Percentiles rank a stretch among this genome's conserved stretches.
phyloP scores from a whole-genome alignment of 768 basidiomycete genomes.

The Clavaria fumosa region DNA sequence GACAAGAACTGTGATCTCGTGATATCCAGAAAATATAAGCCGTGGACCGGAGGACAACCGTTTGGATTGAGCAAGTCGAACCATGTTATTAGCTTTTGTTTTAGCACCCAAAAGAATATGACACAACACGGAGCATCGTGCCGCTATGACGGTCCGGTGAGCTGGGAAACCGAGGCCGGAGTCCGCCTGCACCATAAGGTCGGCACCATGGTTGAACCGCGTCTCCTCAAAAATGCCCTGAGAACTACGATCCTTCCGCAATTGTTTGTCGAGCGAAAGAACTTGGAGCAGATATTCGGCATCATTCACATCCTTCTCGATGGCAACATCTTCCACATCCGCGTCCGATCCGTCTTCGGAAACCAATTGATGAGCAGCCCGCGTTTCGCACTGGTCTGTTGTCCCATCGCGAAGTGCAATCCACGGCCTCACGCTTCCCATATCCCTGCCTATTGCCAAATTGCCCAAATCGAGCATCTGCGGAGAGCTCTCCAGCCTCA shows the following conservation, averaged over 20 bases:
- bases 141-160: constrained; percentile 51
- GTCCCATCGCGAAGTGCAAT: neutral
- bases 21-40: constrained; percentile 37
- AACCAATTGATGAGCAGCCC: neutral
- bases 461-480: constrained; percentile 40
- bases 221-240: constrained; percentile 8
- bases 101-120: constrained; percentile 25
- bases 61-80: constrained; percentile 10
- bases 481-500: constrained; percentile 58
- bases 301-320: constrained; percentile 23
- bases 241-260: constrained; percentile 11
- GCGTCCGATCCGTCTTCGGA: constrained; percentile 12
- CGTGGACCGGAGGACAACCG: constrained; percentile 9
- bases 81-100: too few species aligned
- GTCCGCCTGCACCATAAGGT: constrained; percentile 36
- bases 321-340: constrained; percentile 22
- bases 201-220: constrained; percentile 38
- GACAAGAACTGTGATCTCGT: constrained; percentile 54
- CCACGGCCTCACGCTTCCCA: constrained; percentile 55
- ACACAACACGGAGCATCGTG: constrained; percentile 32
- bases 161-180: constrained; percentile 35
- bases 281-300: constrained; percentile 22
- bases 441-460: constrained; percentile 43
- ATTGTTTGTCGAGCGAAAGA: constrained; percentile 16
- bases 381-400: neutral